A percentile compares a stretch with the other conserved stretches of the same genome.
Conservation (phyloP, 164 flowering plant species). For the Magnolia changhungtana region DNA sequence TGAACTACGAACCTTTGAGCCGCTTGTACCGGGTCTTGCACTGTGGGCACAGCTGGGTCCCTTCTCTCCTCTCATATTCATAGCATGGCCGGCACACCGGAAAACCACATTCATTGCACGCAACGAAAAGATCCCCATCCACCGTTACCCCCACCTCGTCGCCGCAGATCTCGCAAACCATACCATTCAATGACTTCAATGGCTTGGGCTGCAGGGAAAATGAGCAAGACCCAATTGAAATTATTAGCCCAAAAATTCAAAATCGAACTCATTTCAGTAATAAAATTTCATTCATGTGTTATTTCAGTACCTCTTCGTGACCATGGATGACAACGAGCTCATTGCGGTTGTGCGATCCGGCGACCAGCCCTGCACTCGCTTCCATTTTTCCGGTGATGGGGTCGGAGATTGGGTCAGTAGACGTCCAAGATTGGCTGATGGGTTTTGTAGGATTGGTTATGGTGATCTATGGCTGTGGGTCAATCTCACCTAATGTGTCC, state of each 20-base stretch:
- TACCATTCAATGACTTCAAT: conserved; percentile 77
- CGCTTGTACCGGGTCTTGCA: conserved; percentile 97
- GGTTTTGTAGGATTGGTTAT: conserved; percentile 6
- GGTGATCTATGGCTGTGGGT: conserved; percentile 18
- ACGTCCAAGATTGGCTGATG: not conserved
- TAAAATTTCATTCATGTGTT: no score
- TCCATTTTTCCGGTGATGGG: conserved; percentile 48
- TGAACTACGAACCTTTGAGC: conserved; percentile 65
- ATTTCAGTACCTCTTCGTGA: conserved; percentile 79
- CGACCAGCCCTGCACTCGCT: conserved; percentile 92
- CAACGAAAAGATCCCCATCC: conserved; percentile 92
- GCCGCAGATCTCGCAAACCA: conserved; percentile 94
- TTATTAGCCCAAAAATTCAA: no score
- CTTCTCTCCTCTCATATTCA: conserved; percentile 97
- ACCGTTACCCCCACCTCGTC: conserved; percentile 78
- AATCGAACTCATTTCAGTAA: no score
- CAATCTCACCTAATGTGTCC: conserved; percentile 27
- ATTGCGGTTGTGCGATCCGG: conserved; percentile 96
- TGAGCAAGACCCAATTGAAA: not conserved
- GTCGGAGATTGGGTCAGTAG: not conserved
- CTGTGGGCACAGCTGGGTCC: conserved; percentile 84
- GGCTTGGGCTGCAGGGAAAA: conserved; percentile 67
- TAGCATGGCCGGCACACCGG: conserved; percentile 98
- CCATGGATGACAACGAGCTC: conserved; percentile 96
- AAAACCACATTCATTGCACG: conserved; percentile 96